Percentiles rank a stretch among this genome's conserved stretches.
These are phyloP conservation scores for Phaeomoniella chlamydospora DNA, from an alignment of 2,329 filamentous ascomycete species.

Conservation along the genomic window DNA sequence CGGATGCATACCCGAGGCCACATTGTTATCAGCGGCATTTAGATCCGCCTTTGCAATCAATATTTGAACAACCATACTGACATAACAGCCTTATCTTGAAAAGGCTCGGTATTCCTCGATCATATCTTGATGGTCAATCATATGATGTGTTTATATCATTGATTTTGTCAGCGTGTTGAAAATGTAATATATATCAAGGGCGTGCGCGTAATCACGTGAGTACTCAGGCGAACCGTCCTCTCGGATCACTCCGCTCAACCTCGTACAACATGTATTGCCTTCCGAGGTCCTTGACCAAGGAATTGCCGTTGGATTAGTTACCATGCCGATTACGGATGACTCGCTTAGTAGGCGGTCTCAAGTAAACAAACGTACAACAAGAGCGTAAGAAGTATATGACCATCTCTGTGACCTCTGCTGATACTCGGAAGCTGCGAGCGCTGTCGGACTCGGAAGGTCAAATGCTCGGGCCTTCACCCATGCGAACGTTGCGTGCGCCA, in stretches of 20 bases:
- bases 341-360: not conserved
- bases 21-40: not conserved
- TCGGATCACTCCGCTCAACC: not conserved
- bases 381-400: not conserved
- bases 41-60: not conserved
- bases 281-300: too few relatives aligned
- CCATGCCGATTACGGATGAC: not conserved
- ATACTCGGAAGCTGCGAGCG: constrained; percentile 22
- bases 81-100: too few relatives aligned
- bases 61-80: too few relatives aligned
- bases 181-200: too few relatives aligned
- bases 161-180: too few relatives aligned
- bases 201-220: too few relatives aligned
- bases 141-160: too few relatives aligned
- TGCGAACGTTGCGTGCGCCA: constrained; percentile 30
- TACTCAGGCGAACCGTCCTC: too few relatives aligned
- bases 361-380: not conserved
- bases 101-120: too few relatives aligned
- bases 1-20: not conserved
- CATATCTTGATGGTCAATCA: too few relatives aligned
- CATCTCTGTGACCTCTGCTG: not conserved
- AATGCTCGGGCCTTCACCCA: constrained; percentile 26
- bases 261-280: not conserved
- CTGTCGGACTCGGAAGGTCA: constrained; percentile 32
- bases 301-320: too few relatives aligned